Base-by-base conservation (phyloP, 805 yeast species). In the Starmerella riodocensis region DNA sequence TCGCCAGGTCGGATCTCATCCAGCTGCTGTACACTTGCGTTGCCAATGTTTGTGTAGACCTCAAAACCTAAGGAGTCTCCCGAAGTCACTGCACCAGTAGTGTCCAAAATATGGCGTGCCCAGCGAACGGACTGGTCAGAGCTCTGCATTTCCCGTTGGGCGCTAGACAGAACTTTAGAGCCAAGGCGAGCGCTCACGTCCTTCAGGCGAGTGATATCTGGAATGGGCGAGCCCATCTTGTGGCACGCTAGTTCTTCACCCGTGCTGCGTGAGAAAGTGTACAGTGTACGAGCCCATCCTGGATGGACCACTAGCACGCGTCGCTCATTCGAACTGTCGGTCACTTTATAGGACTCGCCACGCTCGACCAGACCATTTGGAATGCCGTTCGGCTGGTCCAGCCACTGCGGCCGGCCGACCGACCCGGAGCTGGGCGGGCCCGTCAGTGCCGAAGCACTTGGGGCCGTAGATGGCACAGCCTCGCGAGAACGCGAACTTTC, bases 1-100 rank as follows among this genome's bases (percentile, higher is more conserved):
- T 91, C 97, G 43, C 98, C 98, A 0, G 93, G 77, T 34, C 71
- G 67, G 39, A 85, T 70, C 29, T 74, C 79, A 39, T 74, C 84
- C 23, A 61, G 52, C 48, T 70, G 74, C 13, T 67, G 60, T 6
- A 74, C 69, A 6, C 64, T 51, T 32, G 73, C 68, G 52, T 66
- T 67, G 43, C 65, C 67, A 51, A 61, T 48, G 49, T 70, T 79
- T 47, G 66, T 63, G 59, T 76, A 85, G 45, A 79, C 67, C 18
- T 71, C 67, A n/a, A 70, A 77, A 29, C 97, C 97, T 56, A 64
- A 36, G 7, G 30, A n/a, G 13, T 7, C 32, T 2, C 29, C 29
- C 3, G 31, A 13, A 9, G 29, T 18, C 22, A 37, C 23, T 11
- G 34, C 37, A 13, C 20, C 14, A 9, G 29, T 17, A 1, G 34